phyloP scores from a whole-genome alignment of 2,329 filamentous ascomycete species.

The Clonostachys rhizophaga region DNA sequence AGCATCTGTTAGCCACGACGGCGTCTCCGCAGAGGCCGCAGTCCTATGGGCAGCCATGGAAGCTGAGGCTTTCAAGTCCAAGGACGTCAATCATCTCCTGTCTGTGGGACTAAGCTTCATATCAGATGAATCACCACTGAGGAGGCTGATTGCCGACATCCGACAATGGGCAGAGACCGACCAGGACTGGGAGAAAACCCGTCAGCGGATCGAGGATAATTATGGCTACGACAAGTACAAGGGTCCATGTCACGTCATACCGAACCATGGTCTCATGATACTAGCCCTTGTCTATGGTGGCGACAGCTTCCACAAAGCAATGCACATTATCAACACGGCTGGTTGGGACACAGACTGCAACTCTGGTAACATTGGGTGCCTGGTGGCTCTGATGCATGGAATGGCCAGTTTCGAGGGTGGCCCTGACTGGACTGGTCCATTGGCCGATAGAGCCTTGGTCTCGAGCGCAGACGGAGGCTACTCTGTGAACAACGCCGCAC shows the following conservation, averaged over 20 bases:
- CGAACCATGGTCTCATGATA: conserved; percentile 26
- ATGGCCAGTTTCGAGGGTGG: too few species aligned
- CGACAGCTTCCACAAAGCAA: conserved; percentile 19
- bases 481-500: too few species aligned
- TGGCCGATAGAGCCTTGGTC: too few species aligned
- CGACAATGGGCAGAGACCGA: conserved; percentile 13
- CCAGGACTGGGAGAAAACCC: conserved; percentile 20
- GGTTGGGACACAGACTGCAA: conserved; percentile 33
- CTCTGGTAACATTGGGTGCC: conserved; percentile 26
- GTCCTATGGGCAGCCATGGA: conserved; percentile 31
- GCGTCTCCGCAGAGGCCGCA: conserved; percentile 27
- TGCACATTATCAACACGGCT: conserved; percentile 26
- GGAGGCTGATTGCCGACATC: conserved; percentile 17
- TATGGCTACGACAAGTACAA: conserved; percentile 19
- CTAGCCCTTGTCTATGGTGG: conserved; percentile 20
- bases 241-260: conserved; percentile 24
- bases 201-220: conserved; percentile 23
- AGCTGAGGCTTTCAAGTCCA: conserved; percentile 24
- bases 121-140: conserved; percentile 16
- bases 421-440: too few species aligned
- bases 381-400: conserved; percentile 26
- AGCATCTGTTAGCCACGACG: conserved; percentile 28
- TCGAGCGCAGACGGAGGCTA: too few species aligned
- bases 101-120: conserved; percentile 19
- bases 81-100: conserved; percentile 22